A percentile compares a stretch with the other conserved stretches of the same genome.
phyloP scores from a whole-genome alignment of 148 eudicot genomes.

The Limonium bicolor region DNA sequence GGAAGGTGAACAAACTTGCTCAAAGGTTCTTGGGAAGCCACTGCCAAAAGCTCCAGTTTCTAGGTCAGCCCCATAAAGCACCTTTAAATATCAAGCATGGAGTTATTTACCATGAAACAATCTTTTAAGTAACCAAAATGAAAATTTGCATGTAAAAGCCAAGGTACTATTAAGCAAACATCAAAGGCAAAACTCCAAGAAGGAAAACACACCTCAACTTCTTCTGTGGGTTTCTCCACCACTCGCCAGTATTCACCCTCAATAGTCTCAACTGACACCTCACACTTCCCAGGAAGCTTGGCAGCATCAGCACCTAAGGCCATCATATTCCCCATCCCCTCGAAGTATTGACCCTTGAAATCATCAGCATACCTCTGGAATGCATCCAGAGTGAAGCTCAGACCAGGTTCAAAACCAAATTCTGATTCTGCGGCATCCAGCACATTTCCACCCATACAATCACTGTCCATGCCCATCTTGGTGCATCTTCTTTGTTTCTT shows the following conservation, averaged over 20 bases:
- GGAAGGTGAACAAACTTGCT: conserved; percentile 27
- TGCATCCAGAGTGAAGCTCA: conserved; percentile 66
- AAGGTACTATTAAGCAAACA: not conserved
- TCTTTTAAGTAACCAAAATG: not conserved
- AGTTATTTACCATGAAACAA: not conserved
- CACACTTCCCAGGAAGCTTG: conserved; percentile 23
- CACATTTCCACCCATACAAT: conserved; percentile 19
- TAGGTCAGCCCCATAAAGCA: conserved; percentile 94
- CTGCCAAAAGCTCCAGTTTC: conserved; percentile 96
- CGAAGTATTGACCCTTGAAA: conserved; percentile 68
- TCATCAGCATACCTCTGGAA: conserved; percentile 79
- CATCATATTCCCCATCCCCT: conserved; percentile 19
- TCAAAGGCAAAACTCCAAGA: not conserved
- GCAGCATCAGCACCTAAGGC: conserved; percentile 14
- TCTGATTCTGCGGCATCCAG: conserved; percentile 13
- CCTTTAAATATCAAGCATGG: conserved; percentile 26
- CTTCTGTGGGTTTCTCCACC: conserved; percentile 91
- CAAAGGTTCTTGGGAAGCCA: conserved; percentile 62
- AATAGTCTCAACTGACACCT: conserved; percentile 61
- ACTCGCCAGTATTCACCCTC: conserved; percentile 99
- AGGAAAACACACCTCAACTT: conserved; percentile 80
- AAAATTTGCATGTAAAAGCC: not conserved
- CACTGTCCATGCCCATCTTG: conserved; percentile 34
- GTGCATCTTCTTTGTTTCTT: conserved; percentile 66
- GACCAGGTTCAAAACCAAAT: conserved; percentile 99